Evolutionary conservation across 2,329 filamentous ascomycete genomes (phyloP), one percentile per base, ranked within the genome.

Genomic region (Penicillium corylophilum): DNA sequence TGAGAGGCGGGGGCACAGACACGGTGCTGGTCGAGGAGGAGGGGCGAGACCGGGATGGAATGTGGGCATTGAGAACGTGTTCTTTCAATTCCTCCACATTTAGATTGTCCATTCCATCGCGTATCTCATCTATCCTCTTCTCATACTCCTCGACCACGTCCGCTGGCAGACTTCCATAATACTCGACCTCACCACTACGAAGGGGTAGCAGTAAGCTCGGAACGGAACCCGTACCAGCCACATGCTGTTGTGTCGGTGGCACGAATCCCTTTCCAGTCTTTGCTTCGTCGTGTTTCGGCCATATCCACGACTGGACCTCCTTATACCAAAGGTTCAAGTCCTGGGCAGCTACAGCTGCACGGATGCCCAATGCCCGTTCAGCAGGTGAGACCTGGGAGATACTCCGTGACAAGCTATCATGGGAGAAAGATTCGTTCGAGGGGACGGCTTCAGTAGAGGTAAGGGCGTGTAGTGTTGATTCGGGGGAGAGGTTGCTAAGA

Each of bases 11-110:
- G 49, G 66, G 69, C 66, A 67, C 72, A 44, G 76, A 79, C 15
- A 73, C 68, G 38, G 74, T 66, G 56, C 73, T 68, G 65, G 75
- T 62, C 61, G 75, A 61, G 66, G 76, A 65, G 67, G 71, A 63
- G 69, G 82, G 76, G 69, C 81, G 77, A 51, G 82, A 85, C 59
- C 77, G 77, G 7, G 80, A 82, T 58, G 86, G 75, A 67, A 88
- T 86, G 74, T 96, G 89, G 64, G 89, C 89, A 70, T 87, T 85
- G 56, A 96, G 76, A 60, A 96, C 88, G 65, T 93, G 89, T 40
- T 82, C 84, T 75, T 99, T 97, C 67, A 99, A 85, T 57, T 95
- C 90, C 64, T 97, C 75, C 54, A 78, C 72, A 33, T 71, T 70
- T 33, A 77, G 59, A 52, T 63, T 67, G 4, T 76, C 73, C 60